Conservation (phyloP, 208 protist species). For the Crithidia mellificae region DNA sequence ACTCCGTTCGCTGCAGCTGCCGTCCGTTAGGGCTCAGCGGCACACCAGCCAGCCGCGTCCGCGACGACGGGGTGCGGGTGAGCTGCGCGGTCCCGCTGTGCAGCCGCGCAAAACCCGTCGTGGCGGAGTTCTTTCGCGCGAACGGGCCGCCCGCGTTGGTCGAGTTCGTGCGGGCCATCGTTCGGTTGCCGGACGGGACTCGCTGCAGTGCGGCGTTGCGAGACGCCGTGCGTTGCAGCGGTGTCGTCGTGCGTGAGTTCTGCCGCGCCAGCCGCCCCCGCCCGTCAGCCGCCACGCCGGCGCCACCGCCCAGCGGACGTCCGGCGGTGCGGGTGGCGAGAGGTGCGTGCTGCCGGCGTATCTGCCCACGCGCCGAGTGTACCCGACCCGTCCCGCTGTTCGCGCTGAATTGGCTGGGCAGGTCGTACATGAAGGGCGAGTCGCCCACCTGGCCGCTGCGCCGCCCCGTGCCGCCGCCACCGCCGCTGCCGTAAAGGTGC, state of each 20-base stretch:
- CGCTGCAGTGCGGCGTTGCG: slow-evolving; percentile 16
- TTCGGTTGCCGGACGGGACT: slow-evolving; percentile 13
- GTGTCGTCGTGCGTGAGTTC: slow-evolving; percentile 19
- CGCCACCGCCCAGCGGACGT: slow-evolving; percentile 22
- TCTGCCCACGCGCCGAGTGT: slow-evolving; percentile 7
- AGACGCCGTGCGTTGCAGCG: slow-evolving; percentile 27
- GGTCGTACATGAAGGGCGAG: slow-evolving; percentile 13
- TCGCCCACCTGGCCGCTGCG: slow-evolving; percentile 26
- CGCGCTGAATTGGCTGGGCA: slow-evolving; percentile 17
- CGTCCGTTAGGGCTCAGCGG: background rate
- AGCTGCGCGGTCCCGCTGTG: slow-evolving; percentile 22
- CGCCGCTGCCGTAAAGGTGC: slow-evolving; percentile 25
- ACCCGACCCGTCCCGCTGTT: background rate
- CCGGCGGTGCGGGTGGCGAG: slow-evolving; percentile 47
- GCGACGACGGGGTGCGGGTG: slow-evolving; percentile 13
- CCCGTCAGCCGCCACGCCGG: background rate
- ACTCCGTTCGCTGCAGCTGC: slow-evolving; percentile 26
- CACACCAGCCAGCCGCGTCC: background rate
- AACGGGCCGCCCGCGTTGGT: slow-evolving; percentile 7
- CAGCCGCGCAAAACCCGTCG: slow-evolving; percentile 15
- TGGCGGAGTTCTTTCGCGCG: slow-evolving; percentile 13
- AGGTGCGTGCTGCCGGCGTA: slow-evolving; percentile 20
- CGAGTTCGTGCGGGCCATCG: slow-evolving; percentile 21
- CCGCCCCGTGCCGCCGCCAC: slow-evolving; percentile 2
- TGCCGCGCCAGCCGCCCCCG: slow-evolving; percentile 16